Evolutionary conservation across 208 protist species (phyloP), one percentile per base, ranked within the genome.

Genomic region (Wallacemonas sp.): DNA sequence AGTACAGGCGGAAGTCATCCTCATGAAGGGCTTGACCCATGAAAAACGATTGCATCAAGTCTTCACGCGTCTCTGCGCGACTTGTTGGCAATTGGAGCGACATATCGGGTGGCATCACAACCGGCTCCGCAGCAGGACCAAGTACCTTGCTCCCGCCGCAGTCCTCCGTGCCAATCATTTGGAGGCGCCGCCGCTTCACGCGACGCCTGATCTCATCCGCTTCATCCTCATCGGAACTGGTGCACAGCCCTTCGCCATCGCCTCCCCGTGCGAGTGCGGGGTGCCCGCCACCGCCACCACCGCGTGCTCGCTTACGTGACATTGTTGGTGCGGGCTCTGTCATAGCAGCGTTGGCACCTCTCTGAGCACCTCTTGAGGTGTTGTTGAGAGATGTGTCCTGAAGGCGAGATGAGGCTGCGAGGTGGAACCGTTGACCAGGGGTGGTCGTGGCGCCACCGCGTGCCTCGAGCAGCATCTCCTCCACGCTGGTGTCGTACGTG

Each of bases 61-160:
- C 79, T 55, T 79, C 77, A 17, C 74, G 75, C 51, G 88, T 72
- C 34, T 88, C 82, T n/a, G 66, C 55, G 9, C 73, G 79, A 47
- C 77, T 88, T 17, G 71, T 70, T 1, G 87, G 87, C 30, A 93
- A 72, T 26, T 83, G n/a, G n/a, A 51, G 11, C 12, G 38, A 58
- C 36, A 55, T 49, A 14, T 53, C 47, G 27, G 63, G 49, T 14
- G 36, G 63, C 27, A 60, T 11, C 36, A 61, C 22, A 9, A 61
- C 63, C 1, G 85, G 85, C 36, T 70, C 61, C 8, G 72, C 65
- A 5, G 77, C 34, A 21, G 85, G 85, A 1, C 70, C 76, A 28
- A 91, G 68, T 17, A 72, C 49, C 6, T 72, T 63, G 54, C 80
- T 88, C 11, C 80, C 80, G 17, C 80, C 84, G 24, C 84, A 82